These are phyloP conservation scores for Colletotrichum sansevieriae DNA, from an alignment of 2,329 filamentous ascomycete species.

Conservation along the genomic window DNA sequence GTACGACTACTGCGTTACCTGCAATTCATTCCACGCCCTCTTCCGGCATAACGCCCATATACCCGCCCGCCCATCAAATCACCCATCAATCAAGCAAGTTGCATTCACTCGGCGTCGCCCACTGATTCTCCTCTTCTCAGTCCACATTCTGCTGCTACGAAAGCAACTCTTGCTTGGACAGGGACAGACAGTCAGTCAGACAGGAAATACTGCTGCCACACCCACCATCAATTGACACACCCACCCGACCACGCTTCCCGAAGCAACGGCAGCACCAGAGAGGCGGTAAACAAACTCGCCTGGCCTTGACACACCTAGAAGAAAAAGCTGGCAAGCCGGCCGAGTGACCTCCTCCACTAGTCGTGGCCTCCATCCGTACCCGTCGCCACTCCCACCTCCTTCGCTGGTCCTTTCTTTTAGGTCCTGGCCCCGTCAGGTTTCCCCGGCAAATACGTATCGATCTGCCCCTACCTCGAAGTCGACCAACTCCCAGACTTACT, in stretches of 20 bases:
- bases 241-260: slow-evolving; percentile 24
- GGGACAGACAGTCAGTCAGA: too few species aligned
- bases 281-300: slow-evolving; percentile 35
- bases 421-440: slow-evolving; percentile 21
- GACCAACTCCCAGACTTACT: background rate
- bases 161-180: background rate
- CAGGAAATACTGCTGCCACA: slow-evolving; percentile 1
- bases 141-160: slow-evolving; percentile 1
- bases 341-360: slow-evolving; percentile 36
- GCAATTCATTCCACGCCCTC: slow-evolving; percentile 14
- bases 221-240: slow-evolving; percentile 26
- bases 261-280: slow-evolving; percentile 30
- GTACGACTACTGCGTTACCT: slow-evolving; percentile 6
- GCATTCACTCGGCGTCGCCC: slow-evolving; percentile 25
- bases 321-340: slow-evolving; percentile 17
- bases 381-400: slow-evolving; percentile 36
- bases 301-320: background rate
- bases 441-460: slow-evolving; percentile 34
- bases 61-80: slow-evolving; percentile 19
- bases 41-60: slow-evolving; percentile 27
- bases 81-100: slow-evolving; percentile 18
- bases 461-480: slow-evolving; percentile 15
- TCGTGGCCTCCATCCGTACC: slow-evolving; percentile 27
- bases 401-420: slow-evolving; percentile 28
- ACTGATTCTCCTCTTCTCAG: slow-evolving; percentile 19